Base-by-base conservation (phyloP, 2,329 filamentous ascomycete species). In the Fusarium nodosum region DNA sequence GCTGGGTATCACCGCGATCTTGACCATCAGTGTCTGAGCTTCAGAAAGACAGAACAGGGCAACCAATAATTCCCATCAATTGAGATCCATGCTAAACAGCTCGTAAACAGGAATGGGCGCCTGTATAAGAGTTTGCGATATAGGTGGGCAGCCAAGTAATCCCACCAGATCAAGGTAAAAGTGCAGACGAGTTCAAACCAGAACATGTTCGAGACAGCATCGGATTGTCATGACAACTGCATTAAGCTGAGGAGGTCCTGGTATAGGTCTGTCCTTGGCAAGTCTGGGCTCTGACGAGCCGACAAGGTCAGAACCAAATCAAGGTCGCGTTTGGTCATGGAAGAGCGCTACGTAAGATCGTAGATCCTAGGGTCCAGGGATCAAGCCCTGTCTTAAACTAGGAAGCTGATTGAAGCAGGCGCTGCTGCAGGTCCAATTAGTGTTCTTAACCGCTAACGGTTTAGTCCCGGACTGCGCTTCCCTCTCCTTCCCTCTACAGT, bases 181-280 rank as follows among this genome's bases (percentile, higher is more conserved):
- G 15, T 34, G 38, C 33, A 45, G 51, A 64, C 20, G 50, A 56
- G 48, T 39, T 66, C 44, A 64, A 50, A 45, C 64, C 48, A 41
- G 39, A 33, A 38, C 55, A 16, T 30, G 46, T 42, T 39, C 63
- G 63, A 72, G 74, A 75, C 72, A 55, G 47, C 70, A 55, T 70
- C 66, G 71, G 61, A 75, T 75, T 60, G 73, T 66, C 73, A 75
- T 71, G 73, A 73, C 73, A 75, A 75, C 73, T 66, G 60, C 61
- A 63, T 64, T 63, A 53, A 71, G 64, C 53, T 58, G 50, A 41
- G 26, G 45, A 52, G 57, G 48, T 36, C 62, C 44, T 62, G 41
- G 60, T 42, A 52, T 41, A 50, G 53, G 50, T 60, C 38, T 50
- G 34, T 66, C 46, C 68, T 59, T 69, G 68, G 68, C 67, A 56